A percentile compares a stretch with the other conserved stretches of the same genome.
Conservation (phyloP, 768 basidiomycete species). For the Russula sp. region DNA sequence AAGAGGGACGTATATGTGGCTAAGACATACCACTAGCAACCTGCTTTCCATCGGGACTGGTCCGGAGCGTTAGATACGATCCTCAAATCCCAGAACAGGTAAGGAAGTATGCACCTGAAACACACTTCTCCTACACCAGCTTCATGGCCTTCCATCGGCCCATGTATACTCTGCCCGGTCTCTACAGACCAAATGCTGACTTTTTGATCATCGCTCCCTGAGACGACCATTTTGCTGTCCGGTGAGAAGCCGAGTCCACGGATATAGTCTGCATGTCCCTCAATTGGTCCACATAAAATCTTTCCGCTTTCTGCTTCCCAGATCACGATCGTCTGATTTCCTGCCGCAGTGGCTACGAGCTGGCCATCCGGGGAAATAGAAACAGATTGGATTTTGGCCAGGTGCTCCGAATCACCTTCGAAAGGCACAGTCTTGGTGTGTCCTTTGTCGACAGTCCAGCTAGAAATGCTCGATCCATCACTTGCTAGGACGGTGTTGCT, state of each 20-base stretch:
- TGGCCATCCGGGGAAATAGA: slow-evolving; percentile 25
- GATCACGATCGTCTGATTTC: slow-evolving; percentile 11
- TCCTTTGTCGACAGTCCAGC: slow-evolving; percentile 7
- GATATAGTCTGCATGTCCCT: slow-evolving; percentile 24
- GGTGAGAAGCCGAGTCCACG: slow-evolving; percentile 23
- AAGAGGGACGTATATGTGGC: too few species aligned
- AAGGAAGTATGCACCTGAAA: slow-evolving; percentile 17
- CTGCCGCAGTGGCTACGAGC: slow-evolving; percentile 17
- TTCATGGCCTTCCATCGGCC: slow-evolving; percentile 19
- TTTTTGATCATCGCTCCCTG: slow-evolving; percentile 24
- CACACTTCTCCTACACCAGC: slow-evolving; percentile 16
- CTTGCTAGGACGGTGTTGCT: slow-evolving; percentile 5
- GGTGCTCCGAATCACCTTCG: slow-evolving; percentile 7
- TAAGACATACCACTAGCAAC: slow-evolving; percentile 17
- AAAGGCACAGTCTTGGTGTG: background rate
- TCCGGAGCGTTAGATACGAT: background rate
- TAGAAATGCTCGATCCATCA: slow-evolving; percentile 8
- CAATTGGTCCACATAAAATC: slow-evolving; percentile 21
- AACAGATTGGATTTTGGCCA: slow-evolving; percentile 14
- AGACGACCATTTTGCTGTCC: slow-evolving; percentile 27
- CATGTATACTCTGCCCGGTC: slow-evolving; percentile 17
- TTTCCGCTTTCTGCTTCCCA: slow-evolving; percentile 26
- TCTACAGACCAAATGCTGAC: slow-evolving; percentile 25
- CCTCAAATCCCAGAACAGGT: background rate
- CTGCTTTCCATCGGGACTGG: slow-evolving; percentile 25